Conservation (phyloP, 306 rosid genomes). For the Mimosa pudica region DNA sequence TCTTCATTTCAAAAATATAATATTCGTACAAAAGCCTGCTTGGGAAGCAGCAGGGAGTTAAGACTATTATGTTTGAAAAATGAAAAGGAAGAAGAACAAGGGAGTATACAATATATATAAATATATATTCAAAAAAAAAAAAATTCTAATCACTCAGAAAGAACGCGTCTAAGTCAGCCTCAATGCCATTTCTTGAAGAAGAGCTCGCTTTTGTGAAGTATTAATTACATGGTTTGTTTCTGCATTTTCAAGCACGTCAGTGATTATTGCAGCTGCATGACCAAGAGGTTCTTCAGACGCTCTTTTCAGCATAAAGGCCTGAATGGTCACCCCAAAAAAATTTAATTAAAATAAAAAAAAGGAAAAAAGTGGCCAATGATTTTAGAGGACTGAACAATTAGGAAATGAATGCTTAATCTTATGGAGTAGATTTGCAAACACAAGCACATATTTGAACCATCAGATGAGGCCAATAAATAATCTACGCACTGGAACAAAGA, state of each 20-base stretch:
- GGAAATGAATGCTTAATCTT: neutral
- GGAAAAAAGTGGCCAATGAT: neutral
- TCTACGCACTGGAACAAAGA: conserved; percentile 4
- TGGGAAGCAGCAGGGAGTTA: conserved; percentile 43
- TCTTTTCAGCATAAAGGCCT: conserved; percentile 98
- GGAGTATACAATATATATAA: conserved; percentile 27
- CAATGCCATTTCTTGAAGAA: conserved; percentile 96
- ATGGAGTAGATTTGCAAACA: neutral
- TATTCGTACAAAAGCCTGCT: conserved; percentile 66
- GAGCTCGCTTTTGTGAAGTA: conserved; percentile 90
- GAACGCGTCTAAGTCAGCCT: conserved; percentile 58
- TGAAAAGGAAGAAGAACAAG: conserved; percentile 37
- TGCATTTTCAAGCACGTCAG: conserved; percentile 95
- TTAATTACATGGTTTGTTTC: conserved; percentile 83
- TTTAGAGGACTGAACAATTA: conserved; percentile 23
- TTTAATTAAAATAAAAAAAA: neutral
- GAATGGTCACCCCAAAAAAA: conserved; percentile 29
- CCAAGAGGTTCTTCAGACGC: conserved; percentile 97
- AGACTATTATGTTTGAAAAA: conserved; percentile 36
- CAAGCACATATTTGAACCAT: neutral
- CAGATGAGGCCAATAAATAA: neutral
- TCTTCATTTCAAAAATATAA: conserved; percentile 35
- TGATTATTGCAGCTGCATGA: conserved; percentile 93
- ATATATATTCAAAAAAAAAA: conserved; percentile 30
- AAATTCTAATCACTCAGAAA: conserved; percentile 41